Percentiles rank a stretch among this genome's conserved stretches.
Conservation (phyloP, 176 grass and related monocot genomes). For the Raddia distichophylla region DNA sequence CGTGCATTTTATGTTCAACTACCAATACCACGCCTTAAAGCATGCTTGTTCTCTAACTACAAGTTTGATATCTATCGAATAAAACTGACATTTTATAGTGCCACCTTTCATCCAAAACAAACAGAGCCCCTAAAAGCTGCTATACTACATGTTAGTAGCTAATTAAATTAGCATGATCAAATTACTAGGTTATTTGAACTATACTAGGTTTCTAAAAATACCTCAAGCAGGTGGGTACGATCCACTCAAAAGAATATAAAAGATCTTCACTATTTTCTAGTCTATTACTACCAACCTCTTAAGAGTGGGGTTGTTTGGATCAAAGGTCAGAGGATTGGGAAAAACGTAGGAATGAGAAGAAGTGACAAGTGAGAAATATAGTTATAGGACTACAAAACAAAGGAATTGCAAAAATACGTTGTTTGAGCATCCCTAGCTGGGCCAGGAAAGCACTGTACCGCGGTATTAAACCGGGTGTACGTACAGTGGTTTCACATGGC, state of each 20-base stretch:
- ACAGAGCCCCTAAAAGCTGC: neutral
- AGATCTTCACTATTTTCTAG: neutral
- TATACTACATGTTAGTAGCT: neutral
- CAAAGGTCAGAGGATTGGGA: too few species aligned
- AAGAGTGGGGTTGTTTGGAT: too few species aligned
- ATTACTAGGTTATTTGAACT: neutral
- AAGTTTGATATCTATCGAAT: neutral
- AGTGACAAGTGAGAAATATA: too few species aligned
- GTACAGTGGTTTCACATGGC: too few species aligned
- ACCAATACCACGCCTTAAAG: neutral
- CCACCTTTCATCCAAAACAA: neutral
- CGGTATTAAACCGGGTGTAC: too few species aligned
- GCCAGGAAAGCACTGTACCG: too few species aligned
- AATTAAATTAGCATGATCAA: neutral
- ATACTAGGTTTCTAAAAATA: neutral
- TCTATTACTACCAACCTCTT: neutral
- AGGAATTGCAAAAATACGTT: too few species aligned
- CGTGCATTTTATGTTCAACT: neutral
- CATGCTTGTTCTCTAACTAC: neutral
- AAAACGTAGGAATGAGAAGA: too few species aligned
- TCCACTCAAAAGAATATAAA: neutral
- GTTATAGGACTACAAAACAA: too few species aligned
- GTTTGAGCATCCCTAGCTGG: too few species aligned
- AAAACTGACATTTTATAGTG: conserved; percentile 1
- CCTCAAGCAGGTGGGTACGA: neutral